Conservation (phyloP, 73 alveolate species). For the Paramecium sonneborni region DNA sequence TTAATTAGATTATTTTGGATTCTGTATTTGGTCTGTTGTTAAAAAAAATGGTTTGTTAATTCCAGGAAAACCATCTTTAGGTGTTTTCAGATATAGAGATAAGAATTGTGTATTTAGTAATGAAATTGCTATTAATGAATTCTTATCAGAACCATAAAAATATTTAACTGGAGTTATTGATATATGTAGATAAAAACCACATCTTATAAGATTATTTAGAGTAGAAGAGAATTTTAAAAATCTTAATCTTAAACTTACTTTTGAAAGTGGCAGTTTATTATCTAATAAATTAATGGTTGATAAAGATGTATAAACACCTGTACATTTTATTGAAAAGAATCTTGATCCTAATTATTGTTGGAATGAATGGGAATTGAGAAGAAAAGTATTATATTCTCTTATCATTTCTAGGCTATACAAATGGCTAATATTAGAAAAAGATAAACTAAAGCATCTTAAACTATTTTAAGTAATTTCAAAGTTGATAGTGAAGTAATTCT, state of each 20-base stretch:
- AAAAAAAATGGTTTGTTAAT: slow-evolving; percentile 82
- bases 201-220: slow-evolving; percentile 80
- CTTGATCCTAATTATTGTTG: slow-evolving; percentile 97
- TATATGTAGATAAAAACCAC: slow-evolving; percentile 80
- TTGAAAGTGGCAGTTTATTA: slow-evolving; percentile 87
- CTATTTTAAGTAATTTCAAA: slow-evolving; percentile 96
- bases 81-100: slow-evolving; percentile 76
- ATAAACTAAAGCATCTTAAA: slow-evolving; percentile 92
- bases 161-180: slow-evolving; percentile 79
- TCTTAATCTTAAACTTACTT: slow-evolving; percentile 18
- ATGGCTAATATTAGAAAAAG: slow-evolving; percentile 97
- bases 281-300: slow-evolving; percentile 89
- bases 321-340: slow-evolving; percentile 91
- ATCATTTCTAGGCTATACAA: slow-evolving; percentile 86
- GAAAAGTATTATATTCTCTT: not conserved
- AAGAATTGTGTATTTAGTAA: slow-evolving; percentile 83
- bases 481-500: slow-evolving; percentile 95
- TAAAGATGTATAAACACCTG: slow-evolving; percentile 83
- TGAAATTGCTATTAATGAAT: slow-evolving; percentile 76
- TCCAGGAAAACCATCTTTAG: slow-evolving; percentile 95
- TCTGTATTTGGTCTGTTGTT: slow-evolving; percentile 85
- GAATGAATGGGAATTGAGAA: slow-evolving; percentile 97
- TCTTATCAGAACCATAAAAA: slow-evolving; percentile 76
- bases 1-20: slow-evolving; percentile 89
- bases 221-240: slow-evolving; percentile 67